These are phyloP conservation scores for Bipolaris gigantea DNA, from an alignment of 2,329 filamentous ascomycete genomes.

Conservation along the genomic window DNA sequence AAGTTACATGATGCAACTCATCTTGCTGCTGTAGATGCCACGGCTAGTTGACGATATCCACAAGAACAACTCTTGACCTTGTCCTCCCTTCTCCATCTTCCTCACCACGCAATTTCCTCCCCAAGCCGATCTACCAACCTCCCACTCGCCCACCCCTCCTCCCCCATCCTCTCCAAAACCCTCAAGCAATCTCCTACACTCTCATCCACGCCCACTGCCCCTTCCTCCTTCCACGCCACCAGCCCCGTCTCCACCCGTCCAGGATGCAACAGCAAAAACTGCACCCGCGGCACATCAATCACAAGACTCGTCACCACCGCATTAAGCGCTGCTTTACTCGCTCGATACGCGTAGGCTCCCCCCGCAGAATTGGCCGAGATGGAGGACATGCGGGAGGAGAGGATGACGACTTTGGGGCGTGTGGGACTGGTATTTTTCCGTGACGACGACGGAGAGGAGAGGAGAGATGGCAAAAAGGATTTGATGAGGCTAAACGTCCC, in stretches of 20 bases:
- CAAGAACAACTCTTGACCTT: background rate
- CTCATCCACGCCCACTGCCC: slow-evolving; percentile 48
- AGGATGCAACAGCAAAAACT: slow-evolving; percentile 50
- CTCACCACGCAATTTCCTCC: slow-evolving; percentile 47
- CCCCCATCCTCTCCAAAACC: slow-evolving; percentile 41
- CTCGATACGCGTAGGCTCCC: slow-evolving; percentile 52
- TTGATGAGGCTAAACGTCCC: slow-evolving; percentile 48
- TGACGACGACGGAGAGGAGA: background rate
- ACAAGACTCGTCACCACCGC: slow-evolving; percentile 50
- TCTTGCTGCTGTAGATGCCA: background rate
- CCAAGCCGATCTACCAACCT: slow-evolving; percentile 51
- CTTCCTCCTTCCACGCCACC: slow-evolving; percentile 50
- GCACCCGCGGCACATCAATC: slow-evolving; percentile 49
- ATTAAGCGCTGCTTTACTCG: slow-evolving; percentile 53
- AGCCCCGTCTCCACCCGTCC: slow-evolving; percentile 51
- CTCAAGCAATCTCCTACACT: slow-evolving; percentile 45
- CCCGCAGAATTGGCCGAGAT: slow-evolving; percentile 46
- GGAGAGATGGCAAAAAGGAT: slow-evolving; percentile 38
- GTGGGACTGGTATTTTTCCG: background rate
- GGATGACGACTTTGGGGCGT: slow-evolving; percentile 43
- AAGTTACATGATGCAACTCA: background rate
- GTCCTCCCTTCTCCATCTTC: too few relatives aligned
- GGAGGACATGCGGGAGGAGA: slow-evolving; percentile 52
- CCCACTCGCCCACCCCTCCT: slow-evolving; percentile 37
- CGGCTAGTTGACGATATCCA: background rate